Conservation (phyloP, 179 eudicot genomes). For the Gypsophila paniculata region DNA sequence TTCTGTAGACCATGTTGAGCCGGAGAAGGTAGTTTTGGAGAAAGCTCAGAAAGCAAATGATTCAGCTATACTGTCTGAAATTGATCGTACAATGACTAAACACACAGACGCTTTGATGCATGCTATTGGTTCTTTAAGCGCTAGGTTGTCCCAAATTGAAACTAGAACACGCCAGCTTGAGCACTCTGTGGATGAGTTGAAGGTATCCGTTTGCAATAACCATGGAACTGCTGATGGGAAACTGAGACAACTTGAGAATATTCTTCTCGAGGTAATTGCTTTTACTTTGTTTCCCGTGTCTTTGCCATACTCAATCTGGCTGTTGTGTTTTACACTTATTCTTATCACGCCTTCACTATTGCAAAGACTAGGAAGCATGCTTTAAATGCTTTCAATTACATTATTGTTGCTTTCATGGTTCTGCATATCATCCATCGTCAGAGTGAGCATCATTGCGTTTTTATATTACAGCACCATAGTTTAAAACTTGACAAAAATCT, state of each 20-base stretch:
- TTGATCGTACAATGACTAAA: constrained; percentile 39
- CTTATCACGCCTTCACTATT: too few species aligned
- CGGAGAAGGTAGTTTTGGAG: constrained; percentile 32
- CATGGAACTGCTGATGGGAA: constrained; percentile 48
- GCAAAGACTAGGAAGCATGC: too few species aligned
- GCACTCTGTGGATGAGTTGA: constrained; percentile 50
- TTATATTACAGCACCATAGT: too few species aligned
- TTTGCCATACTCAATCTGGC: background rate
- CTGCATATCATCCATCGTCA: too few species aligned
- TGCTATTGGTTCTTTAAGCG: constrained; percentile 44
- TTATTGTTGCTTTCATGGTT: too few species aligned
- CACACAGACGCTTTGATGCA: constrained; percentile 41
- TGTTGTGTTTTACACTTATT: too few species aligned
- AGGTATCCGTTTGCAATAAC: constrained; percentile 37
- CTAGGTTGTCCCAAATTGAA: constrained; percentile 49
- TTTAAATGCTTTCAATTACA: too few species aligned
- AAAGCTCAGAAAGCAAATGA: constrained; percentile 36
- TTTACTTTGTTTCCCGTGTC: background rate
- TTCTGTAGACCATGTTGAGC: constrained; percentile 31
- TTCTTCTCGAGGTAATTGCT: constrained; percentile 42
- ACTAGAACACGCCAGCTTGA: constrained; percentile 45
- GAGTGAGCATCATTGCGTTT: too few species aligned
- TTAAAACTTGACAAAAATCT: too few species aligned
- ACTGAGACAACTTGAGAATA: constrained; percentile 47
- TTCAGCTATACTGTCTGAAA: constrained; percentile 36